Evolutionary conservation across 164 flowering plant species (phyloP), one percentile per base, ranked within the genome.

Genomic region (Macadamia integrifolia): DNA sequence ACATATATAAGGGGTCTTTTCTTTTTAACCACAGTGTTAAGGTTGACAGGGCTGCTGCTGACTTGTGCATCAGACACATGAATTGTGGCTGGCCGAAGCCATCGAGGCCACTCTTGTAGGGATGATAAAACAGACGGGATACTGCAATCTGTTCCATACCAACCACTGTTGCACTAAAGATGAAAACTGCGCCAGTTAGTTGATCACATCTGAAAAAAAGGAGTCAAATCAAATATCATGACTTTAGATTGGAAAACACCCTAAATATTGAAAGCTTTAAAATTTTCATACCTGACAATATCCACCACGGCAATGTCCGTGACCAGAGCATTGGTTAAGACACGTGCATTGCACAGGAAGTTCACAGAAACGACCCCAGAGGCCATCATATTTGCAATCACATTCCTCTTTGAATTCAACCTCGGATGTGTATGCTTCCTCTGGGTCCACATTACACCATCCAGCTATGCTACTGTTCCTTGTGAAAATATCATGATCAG

Each of bases 391-490:
- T 80, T 88, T 90, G 79, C 99, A 94, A 70, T 94, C 91, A 79
- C 99, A 94, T 74, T 88, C 95, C 74, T 86, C 86, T 79, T 94
- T 94, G 68, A 82, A 82, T 35, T 71, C 61, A 57, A 79, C 88
- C 75, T 82, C 85, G 17, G 68, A 65, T 75, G 81, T 83, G 80
- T 94, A 90, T 30, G 83, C 97, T 65, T 92, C 92, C 44, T 61
- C 64, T 35, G 97, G 99, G 46, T 92, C 95, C 66, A 94, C 95
- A 84, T 94, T 92, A 75, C 97, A 94, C 99, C 99, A 94, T 31
- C 98, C 99, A 31, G 72, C 81, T 67, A 76, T 78, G 80, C 91
- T 94, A 70, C 59, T 65, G 74, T 94, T 89, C 48, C 85, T 87
- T 53, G 96, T 87, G 67, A 88, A 87, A 57, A 94, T 75, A 73